phyloP scores from a whole-genome alignment of 306 rosid genomes.

The Vigna unguiculata region DNA sequence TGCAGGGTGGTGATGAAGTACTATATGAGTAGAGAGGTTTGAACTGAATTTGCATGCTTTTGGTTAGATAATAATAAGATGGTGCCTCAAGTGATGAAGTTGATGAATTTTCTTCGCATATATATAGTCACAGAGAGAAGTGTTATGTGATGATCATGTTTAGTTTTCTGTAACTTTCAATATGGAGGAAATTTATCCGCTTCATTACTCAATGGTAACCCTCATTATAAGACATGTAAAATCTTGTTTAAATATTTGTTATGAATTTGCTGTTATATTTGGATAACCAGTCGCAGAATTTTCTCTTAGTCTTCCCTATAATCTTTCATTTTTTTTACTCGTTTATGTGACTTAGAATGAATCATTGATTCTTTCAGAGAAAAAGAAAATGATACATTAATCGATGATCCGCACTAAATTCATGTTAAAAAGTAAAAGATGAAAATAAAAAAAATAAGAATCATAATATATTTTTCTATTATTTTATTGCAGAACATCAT shows the following conservation, averaged over 20 bases:
- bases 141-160: constrained; percentile 26
- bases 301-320: not conserved
- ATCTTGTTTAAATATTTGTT: constrained; percentile 24
- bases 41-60: constrained; percentile 39
- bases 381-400: too few relatives aligned
- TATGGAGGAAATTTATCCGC: constrained; percentile 82
- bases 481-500: not conserved
- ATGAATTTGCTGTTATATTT: constrained; percentile 15
- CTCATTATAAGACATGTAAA: constrained; percentile 41
- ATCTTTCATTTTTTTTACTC: too few relatives aligned
- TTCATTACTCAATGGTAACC: constrained; percentile 75
- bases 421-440: too few relatives aligned
- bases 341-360: too few relatives aligned
- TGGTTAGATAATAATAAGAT: constrained; percentile 54
- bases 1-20: constrained; percentile 46
- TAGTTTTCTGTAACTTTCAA: constrained; percentile 43
- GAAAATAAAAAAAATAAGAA: too few relatives aligned
- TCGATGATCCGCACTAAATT: too few relatives aligned
- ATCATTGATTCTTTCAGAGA: too few relatives aligned
- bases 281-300: not conserved
- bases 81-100: constrained; percentile 77
- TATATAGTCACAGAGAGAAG: constrained; percentile 31
- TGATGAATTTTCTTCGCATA: constrained; percentile 82
- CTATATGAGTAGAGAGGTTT: constrained; percentile 27
- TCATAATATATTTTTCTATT: too few relatives aligned